These are phyloP conservation scores for Cylindrodendrum hubeiense DNA, from an alignment of 2,329 filamentous ascomycete genomes.

Conservation along the genomic window DNA sequence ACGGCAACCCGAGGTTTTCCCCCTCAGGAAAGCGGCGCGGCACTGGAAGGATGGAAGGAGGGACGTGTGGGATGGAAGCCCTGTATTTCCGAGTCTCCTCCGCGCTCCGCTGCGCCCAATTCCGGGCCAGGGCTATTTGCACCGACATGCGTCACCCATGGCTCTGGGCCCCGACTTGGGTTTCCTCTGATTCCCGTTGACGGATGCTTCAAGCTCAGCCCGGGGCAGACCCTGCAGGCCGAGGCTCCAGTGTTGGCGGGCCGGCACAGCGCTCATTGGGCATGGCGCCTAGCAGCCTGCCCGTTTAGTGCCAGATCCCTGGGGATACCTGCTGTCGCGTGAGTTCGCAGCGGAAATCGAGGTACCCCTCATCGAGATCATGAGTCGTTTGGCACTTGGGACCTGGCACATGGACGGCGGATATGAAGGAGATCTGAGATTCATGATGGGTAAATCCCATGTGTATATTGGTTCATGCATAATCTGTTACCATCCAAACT, in stretches of 20 bases:
- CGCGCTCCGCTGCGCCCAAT: conserved; percentile 6
- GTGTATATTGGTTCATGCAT: not conserved
- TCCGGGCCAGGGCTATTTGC: conserved; percentile 10
- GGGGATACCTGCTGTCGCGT: conserved; percentile 8
- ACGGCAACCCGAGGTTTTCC: conserved; percentile 13
- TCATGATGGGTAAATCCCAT: not conserved
- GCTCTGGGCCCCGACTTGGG: not conserved
- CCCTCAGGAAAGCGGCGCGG: conserved; percentile 10
- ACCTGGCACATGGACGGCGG: not conserved
- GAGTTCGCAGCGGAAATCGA: conserved; percentile 5
- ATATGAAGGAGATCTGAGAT: not conserved
- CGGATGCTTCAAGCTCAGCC: conserved; percentile 8
- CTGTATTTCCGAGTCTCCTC: conserved; percentile 21
- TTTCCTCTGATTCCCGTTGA: not conserved
- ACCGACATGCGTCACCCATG: conserved; percentile 1
- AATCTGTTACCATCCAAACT: not conserved
- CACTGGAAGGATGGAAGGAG: conserved; percentile 20
- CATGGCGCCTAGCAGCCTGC: conserved; percentile 23
- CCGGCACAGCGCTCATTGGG: conserved; percentile 33
- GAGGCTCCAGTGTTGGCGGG: conserved; percentile 19
- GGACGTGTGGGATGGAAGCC: conserved; percentile 6
- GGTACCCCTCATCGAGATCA: conserved; percentile 6
- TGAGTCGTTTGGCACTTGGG: not conserved
- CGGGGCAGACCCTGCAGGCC: conserved; percentile 26
- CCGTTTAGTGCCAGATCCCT: conserved; percentile 27